These are phyloP conservation scores for Geoglossum cookeanum DNA, from an alignment of 2,329 filamentous ascomycete species.

Conservation along the genomic window DNA sequence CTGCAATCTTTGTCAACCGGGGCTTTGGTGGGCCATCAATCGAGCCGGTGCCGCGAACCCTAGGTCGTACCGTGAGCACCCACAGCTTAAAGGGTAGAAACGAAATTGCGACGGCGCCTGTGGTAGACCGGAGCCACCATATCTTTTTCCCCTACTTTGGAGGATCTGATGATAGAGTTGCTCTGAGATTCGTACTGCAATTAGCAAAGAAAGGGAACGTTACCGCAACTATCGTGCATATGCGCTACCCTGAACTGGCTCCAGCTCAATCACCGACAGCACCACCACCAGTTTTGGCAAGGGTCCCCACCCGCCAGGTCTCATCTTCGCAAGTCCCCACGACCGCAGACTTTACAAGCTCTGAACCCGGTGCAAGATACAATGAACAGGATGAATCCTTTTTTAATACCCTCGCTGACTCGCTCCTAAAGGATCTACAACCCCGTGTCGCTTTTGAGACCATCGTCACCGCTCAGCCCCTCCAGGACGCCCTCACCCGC, in stretches of 20 bases:
- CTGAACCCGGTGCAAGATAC: neutral
- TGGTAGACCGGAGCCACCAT: slow-evolving; percentile 54
- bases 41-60: slow-evolving; percentile 13
- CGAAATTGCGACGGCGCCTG: slow-evolving; percentile 38
- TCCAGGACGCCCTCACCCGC: slow-evolving; percentile 29
- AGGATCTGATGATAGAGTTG: slow-evolving; percentile 60
- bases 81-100: slow-evolving; percentile 40
- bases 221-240: slow-evolving; percentile 54
- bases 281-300: neutral
- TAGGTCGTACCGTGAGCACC: slow-evolving; percentile 32
- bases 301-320: neutral
- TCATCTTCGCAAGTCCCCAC: neutral
- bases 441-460: slow-evolving; percentile 39
- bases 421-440: slow-evolving; percentile 30
- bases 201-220: slow-evolving; percentile 62
- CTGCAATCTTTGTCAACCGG: slow-evolving; percentile 64
- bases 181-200: slow-evolving; percentile 65
- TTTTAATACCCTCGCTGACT: slow-evolving; percentile 37
- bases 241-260: slow-evolving; percentile 16
- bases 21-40: slow-evolving; percentile 31
- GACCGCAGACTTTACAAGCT: neutral
- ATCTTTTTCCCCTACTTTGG: slow-evolving; percentile 80
- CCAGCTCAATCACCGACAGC: slow-evolving; percentile 8
- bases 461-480: slow-evolving; percentile 21
- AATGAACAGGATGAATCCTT: slow-evolving; percentile 31